Conservation (phyloP, 2,329 filamentous ascomycete species). For the Botrytis squamosa region DNA sequence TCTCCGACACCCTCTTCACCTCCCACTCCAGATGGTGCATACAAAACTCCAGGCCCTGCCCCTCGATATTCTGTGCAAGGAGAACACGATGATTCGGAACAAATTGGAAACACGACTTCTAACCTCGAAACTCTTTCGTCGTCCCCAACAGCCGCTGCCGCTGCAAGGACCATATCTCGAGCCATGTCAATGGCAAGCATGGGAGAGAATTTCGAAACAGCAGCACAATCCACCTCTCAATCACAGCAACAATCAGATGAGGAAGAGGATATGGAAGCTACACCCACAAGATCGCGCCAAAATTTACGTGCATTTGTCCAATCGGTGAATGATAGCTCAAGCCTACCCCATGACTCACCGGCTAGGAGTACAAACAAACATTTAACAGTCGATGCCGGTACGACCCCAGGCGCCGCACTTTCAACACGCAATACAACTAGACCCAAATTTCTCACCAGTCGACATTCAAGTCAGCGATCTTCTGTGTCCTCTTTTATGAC, state of each 20-base stretch:
- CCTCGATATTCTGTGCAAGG: slow-evolving; percentile 16
- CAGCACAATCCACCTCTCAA: slow-evolving; percentile 24
- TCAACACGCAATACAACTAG: slow-evolving; percentile 42
- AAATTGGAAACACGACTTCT: slow-evolving; percentile 46
- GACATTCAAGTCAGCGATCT: slow-evolving; percentile 55
- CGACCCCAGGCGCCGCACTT: slow-evolving; percentile 49
- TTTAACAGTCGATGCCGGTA: slow-evolving; percentile 45
- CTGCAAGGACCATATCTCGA: slow-evolving; percentile 53
- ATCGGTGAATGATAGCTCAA: slow-evolving; percentile 30
- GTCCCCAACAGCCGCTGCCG: slow-evolving; percentile 56
- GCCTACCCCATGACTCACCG: slow-evolving; percentile 39
- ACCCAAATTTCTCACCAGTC: slow-evolving; percentile 57
- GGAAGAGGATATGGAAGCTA: slow-evolving; percentile 31
- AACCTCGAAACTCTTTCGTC: slow-evolving; percentile 54
- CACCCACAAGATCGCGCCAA: slow-evolving; percentile 29
- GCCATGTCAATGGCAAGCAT: slow-evolving; percentile 49
- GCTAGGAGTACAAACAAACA: slow-evolving; percentile 37
- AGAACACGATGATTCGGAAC: slow-evolving; percentile 25
- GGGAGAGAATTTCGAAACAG: slow-evolving; percentile 22
- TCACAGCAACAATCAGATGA: slow-evolving; percentile 30
- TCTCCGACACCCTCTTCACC: slow-evolving; percentile 25
- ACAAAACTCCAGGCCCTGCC: slow-evolving; percentile 32
- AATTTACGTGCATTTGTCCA: slow-evolving; percentile 22
- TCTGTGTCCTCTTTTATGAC: slow-evolving; percentile 60
- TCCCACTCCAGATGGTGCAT: slow-evolving; percentile 33